phyloP scores from a whole-genome alignment of 2,329 filamentous ascomycete genomes.

The Aspergillus neoniger region DNA sequence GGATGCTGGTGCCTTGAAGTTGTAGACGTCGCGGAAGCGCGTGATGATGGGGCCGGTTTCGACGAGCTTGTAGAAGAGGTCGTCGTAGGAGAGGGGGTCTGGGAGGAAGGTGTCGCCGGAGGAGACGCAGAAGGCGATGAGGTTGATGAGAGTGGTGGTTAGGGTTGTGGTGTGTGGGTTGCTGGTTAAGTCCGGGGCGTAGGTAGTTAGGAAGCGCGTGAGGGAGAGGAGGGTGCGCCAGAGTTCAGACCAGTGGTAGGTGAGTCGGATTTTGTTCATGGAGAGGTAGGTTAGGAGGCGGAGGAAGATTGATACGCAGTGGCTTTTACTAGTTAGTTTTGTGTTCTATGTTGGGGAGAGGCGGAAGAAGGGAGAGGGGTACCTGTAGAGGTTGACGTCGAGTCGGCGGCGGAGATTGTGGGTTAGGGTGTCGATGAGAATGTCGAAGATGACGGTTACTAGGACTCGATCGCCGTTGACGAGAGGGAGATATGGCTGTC shows the following conservation, averaged over 20 bases:
- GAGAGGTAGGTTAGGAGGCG: slow-evolving; percentile 83
- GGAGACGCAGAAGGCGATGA: slow-evolving; percentile 81
- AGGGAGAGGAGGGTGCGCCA: slow-evolving; percentile 88
- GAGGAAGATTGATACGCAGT: slow-evolving; percentile 78
- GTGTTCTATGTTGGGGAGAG: not conserved
- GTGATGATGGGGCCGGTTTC: slow-evolving; percentile 81
- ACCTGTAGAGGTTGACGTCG: slow-evolving; percentile 80
- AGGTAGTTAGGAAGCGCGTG: slow-evolving; percentile 86
- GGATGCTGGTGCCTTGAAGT: slow-evolving; percentile 35
- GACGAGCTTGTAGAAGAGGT: slow-evolving; percentile 97
- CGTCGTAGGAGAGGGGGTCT: slow-evolving; percentile 83
- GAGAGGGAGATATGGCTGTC: slow-evolving; percentile 79
- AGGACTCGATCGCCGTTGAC: slow-evolving; percentile 72
- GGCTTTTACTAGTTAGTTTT: slow-evolving; percentile 36
- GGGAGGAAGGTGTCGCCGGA: slow-evolving; percentile 89
- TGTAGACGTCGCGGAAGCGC: slow-evolving; percentile 80
- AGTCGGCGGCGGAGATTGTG: slow-evolving; percentile 87
- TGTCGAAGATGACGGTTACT: slow-evolving; percentile 76
- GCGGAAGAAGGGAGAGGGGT: slow-evolving; percentile 12
- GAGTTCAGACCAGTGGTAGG: slow-evolving; percentile 93
- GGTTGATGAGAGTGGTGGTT: slow-evolving; percentile 74
- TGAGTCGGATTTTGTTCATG: slow-evolving; percentile 74
- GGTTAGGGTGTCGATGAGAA: slow-evolving; percentile 86
- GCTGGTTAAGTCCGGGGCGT: slow-evolving; percentile 72
- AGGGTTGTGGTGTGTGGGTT: slow-evolving; percentile 71